Evolutionary conservation across 257 asterid species (phyloP).

Genomic region (Parsonsia alboflavescens): DNA sequence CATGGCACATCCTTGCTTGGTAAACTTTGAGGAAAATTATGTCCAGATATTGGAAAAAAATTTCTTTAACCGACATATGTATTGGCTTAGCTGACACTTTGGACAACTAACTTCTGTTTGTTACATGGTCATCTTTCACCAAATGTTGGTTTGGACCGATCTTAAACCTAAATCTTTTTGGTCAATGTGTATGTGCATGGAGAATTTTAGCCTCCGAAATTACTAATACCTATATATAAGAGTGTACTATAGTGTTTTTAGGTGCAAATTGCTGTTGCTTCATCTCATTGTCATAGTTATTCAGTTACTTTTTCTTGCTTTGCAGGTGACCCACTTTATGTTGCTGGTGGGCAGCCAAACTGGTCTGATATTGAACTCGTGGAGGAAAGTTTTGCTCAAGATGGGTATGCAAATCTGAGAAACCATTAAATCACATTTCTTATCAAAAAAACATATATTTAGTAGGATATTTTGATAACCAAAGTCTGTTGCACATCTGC

Average conservation of each 20-base stretch:
- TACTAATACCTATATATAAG: not conserved
- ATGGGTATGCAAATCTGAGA: slow-evolving; percentile 50
- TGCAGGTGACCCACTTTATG: slow-evolving; percentile 91
- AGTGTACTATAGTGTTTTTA: not conserved
- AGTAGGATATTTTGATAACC: not conserved
- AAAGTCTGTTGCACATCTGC: not conserved
- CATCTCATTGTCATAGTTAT: not conserved
- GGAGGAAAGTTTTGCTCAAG: slow-evolving; percentile 64
- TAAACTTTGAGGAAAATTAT: slow-evolving; percentile 14
- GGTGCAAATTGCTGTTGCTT: not conserved
- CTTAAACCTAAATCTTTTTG: too few relatives aligned
- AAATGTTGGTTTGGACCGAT: not conserved
- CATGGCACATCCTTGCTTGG: slow-evolving; percentile 82
- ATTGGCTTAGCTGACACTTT: not conserved
- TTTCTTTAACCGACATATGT: not conserved
- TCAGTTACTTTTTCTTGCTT: slow-evolving; percentile 17
- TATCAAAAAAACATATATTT: not conserved
- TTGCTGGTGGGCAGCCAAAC: slow-evolving; percentile 68
- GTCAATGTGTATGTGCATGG: not conserved
- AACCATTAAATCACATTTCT: not conserved
- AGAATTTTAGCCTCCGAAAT: not conserved
- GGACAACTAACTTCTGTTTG: not conserved
- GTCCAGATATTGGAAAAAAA: not conserved
- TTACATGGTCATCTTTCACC: not conserved
- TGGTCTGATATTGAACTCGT: slow-evolving; percentile 35